Percentiles rank a stretch among this genome's conserved stretches.
phyloP scores from a whole-genome alignment of 163 green algal species.

The Chloroidium sp. region DNA sequence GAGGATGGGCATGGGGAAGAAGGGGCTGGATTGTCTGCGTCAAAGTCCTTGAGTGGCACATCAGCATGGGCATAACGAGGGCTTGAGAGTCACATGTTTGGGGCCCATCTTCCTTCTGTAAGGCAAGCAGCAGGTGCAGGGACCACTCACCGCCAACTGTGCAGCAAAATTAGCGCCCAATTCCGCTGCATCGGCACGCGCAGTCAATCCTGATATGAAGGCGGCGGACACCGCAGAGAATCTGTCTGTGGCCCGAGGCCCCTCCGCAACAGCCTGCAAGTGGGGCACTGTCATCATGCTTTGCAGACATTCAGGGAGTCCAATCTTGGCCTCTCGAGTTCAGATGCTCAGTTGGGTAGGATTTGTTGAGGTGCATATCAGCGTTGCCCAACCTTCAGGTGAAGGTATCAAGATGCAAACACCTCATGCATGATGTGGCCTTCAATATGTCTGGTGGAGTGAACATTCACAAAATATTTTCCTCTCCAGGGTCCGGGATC shows the following conservation, averaged over 20 bases:
- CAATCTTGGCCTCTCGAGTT: not conserved
- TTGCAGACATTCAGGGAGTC: slow-evolving; percentile 2
- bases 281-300: not conserved
- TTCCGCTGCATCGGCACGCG: slow-evolving; percentile 15
- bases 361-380: too few species aligned
- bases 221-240: slow-evolving; percentile 67
- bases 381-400: too few species aligned
- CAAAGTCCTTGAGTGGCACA: not conserved
- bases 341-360: too few species aligned
- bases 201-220: slow-evolving; percentile 56
- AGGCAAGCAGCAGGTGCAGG: not conserved
- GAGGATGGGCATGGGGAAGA: not conserved
- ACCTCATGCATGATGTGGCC: too few species aligned
- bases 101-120: too few species aligned
- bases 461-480: too few species aligned
- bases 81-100: not conserved
- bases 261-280: slow-evolving; percentile 46
- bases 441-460: too few species aligned
- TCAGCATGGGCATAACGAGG: not conserved
- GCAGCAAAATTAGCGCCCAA: slow-evolving; percentile 28
- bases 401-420: too few species aligned
- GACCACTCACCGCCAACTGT: not conserved
- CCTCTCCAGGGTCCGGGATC: too few species aligned
- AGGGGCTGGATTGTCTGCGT: not conserved
- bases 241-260: slow-evolving; percentile 57